Base-by-base conservation (phyloP, 2,329 filamentous ascomycete species). In the Penicillium polonicum region DNA sequence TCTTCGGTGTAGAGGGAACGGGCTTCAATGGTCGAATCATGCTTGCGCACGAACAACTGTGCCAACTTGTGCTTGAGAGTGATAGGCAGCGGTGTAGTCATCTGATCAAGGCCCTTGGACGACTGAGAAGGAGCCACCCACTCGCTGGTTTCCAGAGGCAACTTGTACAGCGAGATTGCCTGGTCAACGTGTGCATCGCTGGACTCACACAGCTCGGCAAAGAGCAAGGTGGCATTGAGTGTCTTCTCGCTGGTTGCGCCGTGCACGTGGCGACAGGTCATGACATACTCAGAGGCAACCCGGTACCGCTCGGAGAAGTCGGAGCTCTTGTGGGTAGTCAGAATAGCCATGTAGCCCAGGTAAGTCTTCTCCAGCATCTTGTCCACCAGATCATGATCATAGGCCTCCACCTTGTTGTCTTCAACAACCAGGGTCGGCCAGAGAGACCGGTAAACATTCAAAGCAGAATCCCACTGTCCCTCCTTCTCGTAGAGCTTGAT, bases 51-150 rank as follows among this genome's bases (percentile, higher is more conserved):
- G 52, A 82, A 82, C 19, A 83, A 64, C 65, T 76, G 78, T 2
- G 81, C 79, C 25, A 83, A 71, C 9, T 79, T 77, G 61, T 78
- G 81, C 68, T 81, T 83, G 62, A 82, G 76, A 0, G 74, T 79
- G 21, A 74, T 73, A 13, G 80, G 64, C 2, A 76, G 75, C 0
- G 72, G 74, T 55, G 76, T 51, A 1, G 65, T 68, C 71, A 73
- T 73, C 25, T 73, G 70, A 6, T 70, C 65, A 13, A 73, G 61
- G 12, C 60, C 51, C 50, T 64, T 70, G 1, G 69, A 66, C 0
- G 65, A 64, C 46, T 73, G 66, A 3, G 65, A 58, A 1, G 73
- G 70, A 44, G 75, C 60, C 5, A 73, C 67, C 70, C 76, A 60
- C 60, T 79, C 55, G 68, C 72, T 52, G 48, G 72, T 65, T 57